Percentiles rank a stretch among this genome's conserved stretches.
phyloP scores from a whole-genome alignment of 768 basidiomycete species.

The Suillus alpinus region DNA sequence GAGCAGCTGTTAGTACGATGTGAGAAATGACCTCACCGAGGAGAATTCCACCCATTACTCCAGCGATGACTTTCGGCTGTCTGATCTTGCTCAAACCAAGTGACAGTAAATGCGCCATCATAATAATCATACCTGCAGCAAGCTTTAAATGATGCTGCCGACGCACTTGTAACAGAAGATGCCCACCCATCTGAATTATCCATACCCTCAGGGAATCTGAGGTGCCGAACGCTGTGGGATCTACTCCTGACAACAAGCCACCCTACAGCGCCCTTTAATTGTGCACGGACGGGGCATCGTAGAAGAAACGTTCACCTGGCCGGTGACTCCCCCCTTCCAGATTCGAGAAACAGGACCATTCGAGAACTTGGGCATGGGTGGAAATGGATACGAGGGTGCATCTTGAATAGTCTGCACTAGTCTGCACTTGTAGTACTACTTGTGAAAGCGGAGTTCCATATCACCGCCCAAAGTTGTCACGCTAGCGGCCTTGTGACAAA shows the following conservation, averaged over 20 bases:
- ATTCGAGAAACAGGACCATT: background rate
- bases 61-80: conserved; percentile 85
- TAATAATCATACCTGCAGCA: conserved; percentile 71
- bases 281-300: no score
- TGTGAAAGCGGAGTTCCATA: background rate
- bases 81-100: conserved; percentile 67
- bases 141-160: background rate
- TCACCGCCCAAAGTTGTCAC: background rate
- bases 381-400: background rate
- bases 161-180: background rate
- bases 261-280: conserved; percentile 42
- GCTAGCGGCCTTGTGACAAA: background rate
- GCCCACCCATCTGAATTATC: conserved; percentile 75
- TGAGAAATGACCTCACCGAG: conserved; percentile 46
- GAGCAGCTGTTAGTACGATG: conserved; percentile 36
- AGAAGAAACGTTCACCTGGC: background rate
- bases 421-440: background rate
- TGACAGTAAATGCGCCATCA: conserved; percentile 70
- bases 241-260: conserved; percentile 70
- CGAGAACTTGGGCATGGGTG: background rate
- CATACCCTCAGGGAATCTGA: conserved; percentile 72
- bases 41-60: conserved; percentile 85
- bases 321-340: background rate
- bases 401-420: background rate
- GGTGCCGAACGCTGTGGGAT: conserved; percentile 65